Conservation (phyloP, 768 basidiomycete genomes). For the Multifurca ochricompacta region DNA sequence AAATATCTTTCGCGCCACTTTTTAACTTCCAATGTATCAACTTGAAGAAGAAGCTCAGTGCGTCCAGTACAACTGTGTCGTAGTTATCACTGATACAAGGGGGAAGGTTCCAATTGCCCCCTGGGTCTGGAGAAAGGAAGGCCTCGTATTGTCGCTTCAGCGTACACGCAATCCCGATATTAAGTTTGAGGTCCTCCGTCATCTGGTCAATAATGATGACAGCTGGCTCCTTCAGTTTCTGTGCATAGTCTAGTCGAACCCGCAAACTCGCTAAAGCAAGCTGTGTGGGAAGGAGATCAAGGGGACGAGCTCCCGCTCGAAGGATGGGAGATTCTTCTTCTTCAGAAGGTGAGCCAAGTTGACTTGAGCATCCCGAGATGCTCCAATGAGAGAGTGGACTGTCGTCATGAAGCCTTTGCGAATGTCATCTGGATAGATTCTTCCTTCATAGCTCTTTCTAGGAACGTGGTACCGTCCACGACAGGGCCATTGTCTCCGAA, state of each 20-base stretch:
- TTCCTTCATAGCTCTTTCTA: slow-evolving; percentile 91
- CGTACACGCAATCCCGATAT: slow-evolving; percentile 88
- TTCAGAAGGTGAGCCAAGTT: slow-evolving; percentile 67
- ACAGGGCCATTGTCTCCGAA: slow-evolving; percentile 33
- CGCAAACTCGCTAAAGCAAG: slow-evolving; percentile 88
- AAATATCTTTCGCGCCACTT: slow-evolving; percentile 82
- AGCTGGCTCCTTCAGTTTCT: slow-evolving; percentile 82
- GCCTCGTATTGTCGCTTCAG: slow-evolving; percentile 91
- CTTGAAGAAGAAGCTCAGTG: slow-evolving; percentile 83
- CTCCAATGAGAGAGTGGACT: slow-evolving; percentile 78
- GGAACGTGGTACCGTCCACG: slow-evolving; percentile 76
- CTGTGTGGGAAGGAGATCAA: slow-evolving; percentile 92
- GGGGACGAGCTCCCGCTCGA: slow-evolving; percentile 81
- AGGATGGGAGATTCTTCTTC: slow-evolving; percentile 86
- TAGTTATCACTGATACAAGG: slow-evolving; percentile 87
- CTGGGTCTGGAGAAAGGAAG: slow-evolving; percentile 81
- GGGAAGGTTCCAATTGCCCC: slow-evolving; percentile 82
- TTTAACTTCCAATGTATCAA: slow-evolving; percentile 95
- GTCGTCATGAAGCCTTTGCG: slow-evolving; percentile 80
- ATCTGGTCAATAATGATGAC: slow-evolving; percentile 90
- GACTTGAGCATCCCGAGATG: slow-evolving; percentile 82
- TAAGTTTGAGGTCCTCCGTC: slow-evolving; percentile 85
- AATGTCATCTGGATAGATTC: slow-evolving; percentile 94
- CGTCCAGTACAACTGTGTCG: slow-evolving; percentile 81
- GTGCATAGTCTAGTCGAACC: slow-evolving; percentile 81